These are phyloP conservation scores for Hymenotorrendiella dingleyae DNA, from an alignment of 2,329 filamentous ascomycete genomes.

Conservation along the genomic window DNA sequence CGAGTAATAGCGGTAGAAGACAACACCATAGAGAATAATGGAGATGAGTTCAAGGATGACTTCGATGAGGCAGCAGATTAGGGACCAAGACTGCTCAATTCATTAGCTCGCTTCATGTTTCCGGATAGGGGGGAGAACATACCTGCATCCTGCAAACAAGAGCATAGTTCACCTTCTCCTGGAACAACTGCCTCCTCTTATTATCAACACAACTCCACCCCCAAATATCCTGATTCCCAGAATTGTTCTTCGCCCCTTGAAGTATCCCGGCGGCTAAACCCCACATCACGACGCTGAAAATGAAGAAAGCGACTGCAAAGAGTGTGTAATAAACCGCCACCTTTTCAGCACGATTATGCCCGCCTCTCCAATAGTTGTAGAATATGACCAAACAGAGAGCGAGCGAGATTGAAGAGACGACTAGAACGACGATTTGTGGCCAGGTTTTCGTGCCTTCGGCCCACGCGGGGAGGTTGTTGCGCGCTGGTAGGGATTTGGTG, in stretches of 20 bases:
- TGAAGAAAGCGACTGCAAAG: constrained; percentile 90
- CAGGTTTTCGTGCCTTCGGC: constrained; percentile 71
- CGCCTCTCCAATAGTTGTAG: constrained; percentile 79
- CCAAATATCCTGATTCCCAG: constrained; percentile 85
- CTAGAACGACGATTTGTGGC: constrained; percentile 82
- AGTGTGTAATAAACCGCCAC: constrained; percentile 92
- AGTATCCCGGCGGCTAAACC: constrained; percentile 77
- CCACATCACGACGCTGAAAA: constrained; percentile 91
- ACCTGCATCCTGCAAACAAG: constrained; percentile 86
- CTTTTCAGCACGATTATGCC: constrained; percentile 85
- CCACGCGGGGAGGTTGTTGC: constrained; percentile 84
- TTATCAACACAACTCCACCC: constrained; percentile 97
- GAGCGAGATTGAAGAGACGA: constrained; percentile 75
- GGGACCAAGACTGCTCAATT: constrained; percentile 72
- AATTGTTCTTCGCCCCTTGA: constrained; percentile 69
- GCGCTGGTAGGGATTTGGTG: constrained; percentile 65
- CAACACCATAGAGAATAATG: constrained; percentile 85
- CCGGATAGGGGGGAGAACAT: constrained; percentile 28
- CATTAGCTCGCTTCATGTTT: constrained; percentile 7
- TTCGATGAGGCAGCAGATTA: constrained; percentile 97
- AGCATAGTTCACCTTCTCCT: constrained; percentile 77
- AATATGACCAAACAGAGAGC: constrained; percentile 74
- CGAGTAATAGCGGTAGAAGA: constrained; percentile 97
- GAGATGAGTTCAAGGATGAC: constrained; percentile 87
- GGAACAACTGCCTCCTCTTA: constrained; percentile 68